These are phyloP conservation scores for Artemisia argyi DNA, from an alignment of 129 eudicot species.

Conservation along the genomic window DNA sequence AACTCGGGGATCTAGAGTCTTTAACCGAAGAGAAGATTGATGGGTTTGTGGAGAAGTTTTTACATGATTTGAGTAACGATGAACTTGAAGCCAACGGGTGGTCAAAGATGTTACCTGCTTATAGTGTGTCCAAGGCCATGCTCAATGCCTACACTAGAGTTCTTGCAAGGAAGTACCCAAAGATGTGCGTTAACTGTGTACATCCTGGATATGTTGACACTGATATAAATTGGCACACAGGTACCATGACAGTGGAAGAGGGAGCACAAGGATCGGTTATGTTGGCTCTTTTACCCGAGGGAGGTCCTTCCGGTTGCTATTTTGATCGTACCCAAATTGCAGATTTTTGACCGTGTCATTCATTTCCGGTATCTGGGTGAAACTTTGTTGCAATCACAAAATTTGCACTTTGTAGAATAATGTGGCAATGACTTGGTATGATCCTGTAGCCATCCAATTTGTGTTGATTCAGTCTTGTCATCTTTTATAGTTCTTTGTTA, in stretches of 20 bases:
- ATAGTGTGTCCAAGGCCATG: conserved; percentile 76
- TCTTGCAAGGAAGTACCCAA: no score
- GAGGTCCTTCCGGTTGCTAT: no score
- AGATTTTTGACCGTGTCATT: conserved; percentile 35
- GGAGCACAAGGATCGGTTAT: no score
- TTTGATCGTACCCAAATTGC: conserved; percentile 57
- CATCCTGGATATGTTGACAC: no score
- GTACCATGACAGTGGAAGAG: no score
- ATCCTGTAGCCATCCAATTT: not conserved
- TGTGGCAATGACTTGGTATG: not conserved
- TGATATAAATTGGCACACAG: no score
- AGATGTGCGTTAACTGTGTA: no score
- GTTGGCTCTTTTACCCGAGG: no score
- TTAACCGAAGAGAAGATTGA: conserved; percentile 71
- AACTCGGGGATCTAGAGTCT: conserved; percentile 58
- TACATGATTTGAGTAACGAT: conserved; percentile 52
- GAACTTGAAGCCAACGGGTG: conserved; percentile 71
- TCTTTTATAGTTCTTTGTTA: no score
- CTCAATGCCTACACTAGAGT: no score
- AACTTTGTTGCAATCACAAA: not conserved
- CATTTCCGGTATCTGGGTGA: not conserved
- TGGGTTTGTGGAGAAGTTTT: conserved; percentile 55
- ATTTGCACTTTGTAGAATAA: not conserved
- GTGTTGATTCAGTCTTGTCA: not conserved
- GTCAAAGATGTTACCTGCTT: conserved; percentile 85